Conservation (phyloP, 371 early-diverging fungal species). For the Saksenaea oblongispora region DNA sequence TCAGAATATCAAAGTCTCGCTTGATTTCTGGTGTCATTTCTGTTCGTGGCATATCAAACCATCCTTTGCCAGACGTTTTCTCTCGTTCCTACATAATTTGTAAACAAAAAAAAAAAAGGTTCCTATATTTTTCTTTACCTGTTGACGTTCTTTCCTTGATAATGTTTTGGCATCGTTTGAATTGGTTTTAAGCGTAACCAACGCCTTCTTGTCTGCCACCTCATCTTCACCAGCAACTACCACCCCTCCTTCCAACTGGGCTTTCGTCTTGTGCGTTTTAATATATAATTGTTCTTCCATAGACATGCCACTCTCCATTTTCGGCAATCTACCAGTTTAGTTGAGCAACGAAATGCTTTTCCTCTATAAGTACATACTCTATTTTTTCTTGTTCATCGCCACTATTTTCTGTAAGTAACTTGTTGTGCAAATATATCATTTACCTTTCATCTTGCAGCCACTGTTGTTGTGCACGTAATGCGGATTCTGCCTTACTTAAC, state of each 20-base stretch:
- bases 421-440: constrained; percentile 18
- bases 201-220: constrained; percentile 15
- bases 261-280: constrained; percentile 9
- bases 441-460: constrained; percentile 19
- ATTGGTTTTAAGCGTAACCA: constrained; percentile 19
- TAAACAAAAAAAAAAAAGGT: neutral
- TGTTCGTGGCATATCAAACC: constrained; percentile 93
- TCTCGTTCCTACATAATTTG: constrained; percentile 49
- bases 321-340: constrained; percentile 25
- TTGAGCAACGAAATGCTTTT: neutral
- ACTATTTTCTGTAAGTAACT: neutral
- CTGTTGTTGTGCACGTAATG: constrained; percentile 34
- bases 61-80: constrained; percentile 73
- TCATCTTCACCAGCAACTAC: constrained; percentile 16
- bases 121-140: constrained; percentile 20
- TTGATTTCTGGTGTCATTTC: constrained; percentile 87
- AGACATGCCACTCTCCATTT: constrained; percentile 40
- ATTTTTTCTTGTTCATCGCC: neutral
- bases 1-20: constrained; percentile 84
- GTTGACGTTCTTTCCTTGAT: constrained; percentile 37
- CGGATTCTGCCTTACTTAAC: constrained; percentile 51
- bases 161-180: constrained; percentile 22
- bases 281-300: constrained; percentile 34
- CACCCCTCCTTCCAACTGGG: constrained; percentile 26
- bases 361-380: neutral